A percentile compares a stretch with the other conserved stretches of the same genome.
phyloP scores from a whole-genome alignment of 345 rosid genomes.

The Lumnitzera racemosa region DNA sequence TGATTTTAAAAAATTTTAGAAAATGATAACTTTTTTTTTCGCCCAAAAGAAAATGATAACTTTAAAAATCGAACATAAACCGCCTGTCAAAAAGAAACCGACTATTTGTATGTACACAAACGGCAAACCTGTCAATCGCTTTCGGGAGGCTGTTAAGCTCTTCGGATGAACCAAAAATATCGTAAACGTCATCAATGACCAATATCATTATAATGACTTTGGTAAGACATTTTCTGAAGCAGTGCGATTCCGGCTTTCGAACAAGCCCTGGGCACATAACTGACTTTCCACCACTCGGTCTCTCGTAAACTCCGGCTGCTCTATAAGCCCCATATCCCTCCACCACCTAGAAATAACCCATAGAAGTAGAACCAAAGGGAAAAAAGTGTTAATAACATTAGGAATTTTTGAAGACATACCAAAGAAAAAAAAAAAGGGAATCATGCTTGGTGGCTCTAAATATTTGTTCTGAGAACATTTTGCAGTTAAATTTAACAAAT shows the following conservation, averaged over 20 bases:
- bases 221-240: slow-evolving; percentile 34
- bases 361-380: background rate
- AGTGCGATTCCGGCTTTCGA: slow-evolving; percentile 18
- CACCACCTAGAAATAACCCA: slow-evolving; percentile 36
- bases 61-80: too few relatives aligned
- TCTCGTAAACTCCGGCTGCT: slow-evolving; percentile 31
- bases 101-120: background rate
- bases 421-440: too few relatives aligned
- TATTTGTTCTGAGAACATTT: too few relatives aligned
- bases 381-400: too few relatives aligned
- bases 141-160: slow-evolving; percentile 37
- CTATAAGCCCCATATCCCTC: slow-evolving; percentile 29
- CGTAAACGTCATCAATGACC: slow-evolving; percentile 45
- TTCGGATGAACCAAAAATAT: slow-evolving; percentile 40
- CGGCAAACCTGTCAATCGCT: slow-evolving; percentile 27
- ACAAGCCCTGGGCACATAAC: slow-evolving; percentile 36
- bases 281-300: slow-evolving; percentile 44
- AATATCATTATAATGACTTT: slow-evolving; percentile 31
- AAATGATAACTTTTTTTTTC: too few relatives aligned
- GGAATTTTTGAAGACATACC: too few relatives aligned
- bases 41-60: too few relatives aligned
- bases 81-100: too few relatives aligned
- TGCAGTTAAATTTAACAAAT: too few relatives aligned
- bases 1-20: too few relatives aligned
- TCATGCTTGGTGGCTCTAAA: too few relatives aligned